Conservation (phyloP, 495 filamentous ascomycete species). For the Penicillium roqueforti region DNA sequence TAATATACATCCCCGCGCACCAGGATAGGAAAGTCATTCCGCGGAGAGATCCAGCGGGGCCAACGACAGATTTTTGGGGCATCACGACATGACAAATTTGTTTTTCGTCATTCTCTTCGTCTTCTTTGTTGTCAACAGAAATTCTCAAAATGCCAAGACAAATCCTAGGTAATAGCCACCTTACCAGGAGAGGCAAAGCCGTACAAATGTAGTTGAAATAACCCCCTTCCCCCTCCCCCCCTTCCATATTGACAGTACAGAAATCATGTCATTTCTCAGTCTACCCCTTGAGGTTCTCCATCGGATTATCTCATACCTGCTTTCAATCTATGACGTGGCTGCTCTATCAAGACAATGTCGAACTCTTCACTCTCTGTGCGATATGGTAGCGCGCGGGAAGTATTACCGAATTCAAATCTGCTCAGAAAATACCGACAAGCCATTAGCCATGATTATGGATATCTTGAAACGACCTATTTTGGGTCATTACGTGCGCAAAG, state of each 20-base stretch:
- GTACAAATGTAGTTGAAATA: background rate
- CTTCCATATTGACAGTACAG: background rate
- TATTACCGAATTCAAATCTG: slow-evolving; percentile 16
- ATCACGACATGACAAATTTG: background rate
- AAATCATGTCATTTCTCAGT: slow-evolving; percentile 20
- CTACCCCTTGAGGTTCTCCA: slow-evolving; percentile 16
- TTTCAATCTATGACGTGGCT: slow-evolving; percentile 21
- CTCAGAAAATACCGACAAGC: slow-evolving; percentile 2
- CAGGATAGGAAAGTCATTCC: slow-evolving; percentile 4
- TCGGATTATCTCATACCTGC: slow-evolving; percentile 15
- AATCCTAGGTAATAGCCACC: background rate
- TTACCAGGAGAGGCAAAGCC: background rate
- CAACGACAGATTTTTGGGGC: background rate
- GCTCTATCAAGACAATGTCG: slow-evolving; percentile 24
- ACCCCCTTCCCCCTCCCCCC: background rate
- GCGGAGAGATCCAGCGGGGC: background rate
- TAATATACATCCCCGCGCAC: slow-evolving; percentile 2
- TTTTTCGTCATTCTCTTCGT: background rate
- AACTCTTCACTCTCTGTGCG: slow-evolving; percentile 19
- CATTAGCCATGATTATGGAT: slow-evolving; percentile 11
- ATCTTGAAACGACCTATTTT: background rate
- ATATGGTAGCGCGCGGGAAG: slow-evolving; percentile 19
- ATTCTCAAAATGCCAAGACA: slow-evolving; percentile 37
- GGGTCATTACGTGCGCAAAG: background rate
- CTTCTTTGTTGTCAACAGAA: background rate